Evolutionary conservation across 139 green algal species (phyloP).

Genomic region (Pleodorina starrii): DNA sequence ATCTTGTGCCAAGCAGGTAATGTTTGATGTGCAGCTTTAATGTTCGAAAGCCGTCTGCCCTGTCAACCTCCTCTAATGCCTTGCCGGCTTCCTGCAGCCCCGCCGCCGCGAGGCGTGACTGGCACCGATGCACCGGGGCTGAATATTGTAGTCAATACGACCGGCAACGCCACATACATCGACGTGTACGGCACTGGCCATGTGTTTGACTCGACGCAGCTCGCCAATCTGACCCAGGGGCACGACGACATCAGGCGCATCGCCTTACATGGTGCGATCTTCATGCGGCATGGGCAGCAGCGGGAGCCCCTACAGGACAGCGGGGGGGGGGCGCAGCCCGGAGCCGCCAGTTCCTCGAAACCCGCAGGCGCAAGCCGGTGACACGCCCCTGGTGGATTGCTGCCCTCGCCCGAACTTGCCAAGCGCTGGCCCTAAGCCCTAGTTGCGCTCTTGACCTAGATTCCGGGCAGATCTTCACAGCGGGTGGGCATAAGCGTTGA

Average conservation of each 20-base stretch:
- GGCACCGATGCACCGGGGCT: background rate
- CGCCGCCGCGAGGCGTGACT: background rate
- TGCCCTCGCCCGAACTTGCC: too few species aligned
- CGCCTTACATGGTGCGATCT: constrained; percentile 14
- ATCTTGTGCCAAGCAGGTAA: background rate
- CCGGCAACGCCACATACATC: background rate
- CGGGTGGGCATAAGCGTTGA: too few species aligned
- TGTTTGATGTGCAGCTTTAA: background rate
- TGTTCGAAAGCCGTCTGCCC: too few species aligned
- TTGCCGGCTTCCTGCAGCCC: background rate
- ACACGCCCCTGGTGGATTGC: too few species aligned
- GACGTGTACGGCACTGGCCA: constrained; percentile 9
- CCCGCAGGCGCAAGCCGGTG: too few species aligned
- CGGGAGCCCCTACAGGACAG: too few species aligned
- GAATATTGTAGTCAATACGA: background rate
- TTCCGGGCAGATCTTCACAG: too few species aligned
- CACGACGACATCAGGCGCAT: constrained; percentile 14
- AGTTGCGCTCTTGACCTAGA: too few species aligned
- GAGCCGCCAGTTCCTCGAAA: too few species aligned
- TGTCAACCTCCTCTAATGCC: too few species aligned
- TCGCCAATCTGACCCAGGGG: background rate
- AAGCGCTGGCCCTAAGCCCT: too few species aligned
- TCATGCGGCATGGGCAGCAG: background rate
- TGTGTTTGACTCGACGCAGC: background rate
- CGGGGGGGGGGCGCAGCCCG: too few species aligned